Evolutionary conservation across 1,284 basidiomycete genomes (phyloP).

Genomic region (Bondarzewia mesenterica): DNA sequence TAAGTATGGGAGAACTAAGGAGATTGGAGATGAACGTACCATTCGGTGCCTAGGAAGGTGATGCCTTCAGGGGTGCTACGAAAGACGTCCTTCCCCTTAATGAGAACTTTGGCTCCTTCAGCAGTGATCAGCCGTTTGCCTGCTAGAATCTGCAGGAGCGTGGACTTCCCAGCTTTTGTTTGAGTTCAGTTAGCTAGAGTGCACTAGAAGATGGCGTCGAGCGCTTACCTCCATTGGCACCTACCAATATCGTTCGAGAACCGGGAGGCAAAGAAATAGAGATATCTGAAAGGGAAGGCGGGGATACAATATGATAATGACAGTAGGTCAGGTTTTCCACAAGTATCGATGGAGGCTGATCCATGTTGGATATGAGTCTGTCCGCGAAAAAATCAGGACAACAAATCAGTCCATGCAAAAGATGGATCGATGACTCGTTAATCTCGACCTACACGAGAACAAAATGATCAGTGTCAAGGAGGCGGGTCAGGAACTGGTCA

Average conservation of each 20-base stretch:
- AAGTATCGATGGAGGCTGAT: constrained; percentile 32
- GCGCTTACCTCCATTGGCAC: constrained; percentile 81
- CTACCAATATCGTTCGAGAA: constrained; percentile 77
- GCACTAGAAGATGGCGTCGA: not conserved
- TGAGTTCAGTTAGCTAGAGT: constrained; percentile 1
- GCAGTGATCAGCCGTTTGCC: constrained; percentile 78
- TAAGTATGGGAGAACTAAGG: not conserved
- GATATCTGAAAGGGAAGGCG: constrained; percentile 57
- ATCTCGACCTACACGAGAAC: too few relatives aligned
- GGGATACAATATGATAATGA: constrained; percentile 34
- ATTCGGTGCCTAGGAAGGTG: constrained; percentile 90
- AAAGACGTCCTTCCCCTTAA: constrained; percentile 85
- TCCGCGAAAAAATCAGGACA: not conserved
- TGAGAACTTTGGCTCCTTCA: constrained; percentile 53
- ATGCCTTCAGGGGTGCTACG: constrained; percentile 65
- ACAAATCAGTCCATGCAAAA: too few relatives aligned
- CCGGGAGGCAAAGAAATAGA: constrained; percentile 62
- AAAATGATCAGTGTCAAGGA: too few relatives aligned
- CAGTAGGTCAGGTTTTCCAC: constrained; percentile 56
- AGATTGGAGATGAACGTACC: constrained; percentile 35
- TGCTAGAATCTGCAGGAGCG: constrained; percentile 88
- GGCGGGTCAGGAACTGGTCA: too few relatives aligned
- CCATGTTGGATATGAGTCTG: not conserved
- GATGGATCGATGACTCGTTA: too few relatives aligned
- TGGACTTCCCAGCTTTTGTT: constrained; percentile 83